Evolutionary conservation across 768 basidiomycete genomes (phyloP), one percentile per base, ranked within the genome.

Genomic region (Goffeauzyma gilvescens): DNA sequence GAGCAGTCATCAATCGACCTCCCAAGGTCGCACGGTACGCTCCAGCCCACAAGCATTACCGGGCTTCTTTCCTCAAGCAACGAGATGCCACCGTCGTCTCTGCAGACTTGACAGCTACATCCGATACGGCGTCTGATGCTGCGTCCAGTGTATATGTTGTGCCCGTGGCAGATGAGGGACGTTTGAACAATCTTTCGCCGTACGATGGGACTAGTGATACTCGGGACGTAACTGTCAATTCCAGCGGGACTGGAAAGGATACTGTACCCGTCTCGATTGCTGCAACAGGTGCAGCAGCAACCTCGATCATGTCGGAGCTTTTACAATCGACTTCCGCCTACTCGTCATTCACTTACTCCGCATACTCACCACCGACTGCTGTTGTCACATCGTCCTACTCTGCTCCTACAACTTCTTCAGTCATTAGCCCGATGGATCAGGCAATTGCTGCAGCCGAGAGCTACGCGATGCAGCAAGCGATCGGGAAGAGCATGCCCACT

Each of bases 401-500:
- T 22, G 33, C 31, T 5, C 24, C 31, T 14, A 12, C 34, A 13
- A 28, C 38, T 5, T 27, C 20, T 13, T 15, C 38, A 8, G 15
- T 44, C 22, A 42, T 44, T 22, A 38, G 50, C 18, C 33, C 51
- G 10, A 39, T 53, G 8, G 50, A 49, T 7, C 38, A 53, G 20
- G 52, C 52, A 5, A 33, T 49, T 12, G 38, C 44, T 20, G 53
- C 52, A 0, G 55, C 56, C 9, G 45, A 55, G 46, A 48, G 42
- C n/a, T 46, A 44, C 39, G 45, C 45, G 17, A 48, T 50, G 12
- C 41, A 52, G 13, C 52, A 50, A 15, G 39, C 50, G 27, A 32
- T 55, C n/a, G 53, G 45, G 8, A 22, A 40, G 23, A 28, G 46
- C 18, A 26, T 63, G 46, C 62, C 62, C 13, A 63, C 62, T 5